These are phyloP conservation scores for Arthrobotrys pseudoclavata DNA, from an alignment of 2,329 filamentous ascomycete species.

Conservation along the genomic window DNA sequence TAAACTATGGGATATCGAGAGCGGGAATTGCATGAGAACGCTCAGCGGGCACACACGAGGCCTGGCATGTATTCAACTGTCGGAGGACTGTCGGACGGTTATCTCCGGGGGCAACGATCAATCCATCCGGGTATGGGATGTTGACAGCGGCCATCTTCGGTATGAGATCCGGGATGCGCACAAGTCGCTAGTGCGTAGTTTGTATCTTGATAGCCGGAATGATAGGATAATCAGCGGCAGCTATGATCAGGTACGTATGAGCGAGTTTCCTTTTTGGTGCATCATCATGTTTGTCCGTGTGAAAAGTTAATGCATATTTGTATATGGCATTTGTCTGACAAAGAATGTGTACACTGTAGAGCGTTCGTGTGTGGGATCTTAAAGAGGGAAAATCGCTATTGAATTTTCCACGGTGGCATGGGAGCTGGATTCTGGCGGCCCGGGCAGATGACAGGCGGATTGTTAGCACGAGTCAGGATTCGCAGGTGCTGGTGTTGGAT, in stretches of 20 bases:
- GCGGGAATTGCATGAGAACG: constrained; percentile 88
- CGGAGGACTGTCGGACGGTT: constrained; percentile 91
- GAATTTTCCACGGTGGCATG: constrained; percentile 93
- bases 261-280: too few relatives aligned
- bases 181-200: constrained; percentile 84
- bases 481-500: constrained; percentile 92
- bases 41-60: constrained; percentile 92
- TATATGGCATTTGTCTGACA: too few relatives aligned
- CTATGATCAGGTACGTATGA: constrained; percentile 82
- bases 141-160: constrained; percentile 85
- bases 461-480: constrained; percentile 93
- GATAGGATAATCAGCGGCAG: constrained; percentile 89
- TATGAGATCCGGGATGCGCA: constrained; percentile 80
- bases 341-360: not conserved
- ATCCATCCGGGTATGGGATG: constrained; percentile 95
- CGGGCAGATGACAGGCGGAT: constrained; percentile 96
- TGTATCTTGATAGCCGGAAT: constrained; percentile 90
- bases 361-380: constrained; percentile 45
- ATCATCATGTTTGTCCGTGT: too few relatives aligned
- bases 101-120: constrained; percentile 96
- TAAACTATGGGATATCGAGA: constrained; percentile 94
- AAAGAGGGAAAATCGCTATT: constrained; percentile 69
- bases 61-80: constrained; percentile 95
- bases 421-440: constrained; percentile 94
- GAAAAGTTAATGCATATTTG: too few relatives aligned